Base-by-base conservation (phyloP, 2,329 filamentous ascomycete genomes). In the Fusarium albosuccineum region DNA sequence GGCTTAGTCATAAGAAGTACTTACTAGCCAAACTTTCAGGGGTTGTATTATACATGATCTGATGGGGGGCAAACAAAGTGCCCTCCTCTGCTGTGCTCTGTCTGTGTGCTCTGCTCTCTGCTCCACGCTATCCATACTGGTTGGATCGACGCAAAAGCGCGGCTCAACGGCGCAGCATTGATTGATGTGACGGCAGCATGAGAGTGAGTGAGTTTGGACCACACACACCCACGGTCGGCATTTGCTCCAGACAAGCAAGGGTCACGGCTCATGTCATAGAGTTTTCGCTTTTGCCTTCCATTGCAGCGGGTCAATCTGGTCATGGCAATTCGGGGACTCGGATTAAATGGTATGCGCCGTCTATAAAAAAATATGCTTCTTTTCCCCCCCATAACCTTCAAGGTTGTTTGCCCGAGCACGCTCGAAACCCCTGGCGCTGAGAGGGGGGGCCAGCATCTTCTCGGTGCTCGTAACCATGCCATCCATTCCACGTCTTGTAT, bases 41-140 rank as follows among this genome's bases (percentile, higher is more conserved):
- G n/a, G n/a, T n/a, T n/a, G n/a, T n/a, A n/a, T n/a, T n/a, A 46
- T 52, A 40, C 64, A 72, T 69, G 60, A 61, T 68, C 62, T 67
- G 69, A 70, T 62, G 64, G 53, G 44, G 50, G 22, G 22, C 22
- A 22, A 22, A 22, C 22, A 48, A 53, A 49, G 26, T 49, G 54
- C 63, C 57, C 44, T 46, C 57, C 44, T 46, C 45, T 52, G 46
- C 42, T 50, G 60, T 55, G 60, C 60, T 16, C 46, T 49, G 30
- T n/a, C 29, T 61, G 37, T 9, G 37, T 34, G 60, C 37, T 22
- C 5, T 49, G 29, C 34, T 64, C n/a, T 26, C 22, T 22, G 22
- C 22, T 22, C 22, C 22, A 22, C 22, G 22, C 22, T 4, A 22
- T 22, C 22, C 22, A 22, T 22, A 4, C 22, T 22, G 22, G 22